Evolutionary conservation across 2,329 filamentous ascomycete genomes (phyloP), one percentile per base, ranked within the genome.

Genomic region (Colletotrichum graminicola): DNA sequence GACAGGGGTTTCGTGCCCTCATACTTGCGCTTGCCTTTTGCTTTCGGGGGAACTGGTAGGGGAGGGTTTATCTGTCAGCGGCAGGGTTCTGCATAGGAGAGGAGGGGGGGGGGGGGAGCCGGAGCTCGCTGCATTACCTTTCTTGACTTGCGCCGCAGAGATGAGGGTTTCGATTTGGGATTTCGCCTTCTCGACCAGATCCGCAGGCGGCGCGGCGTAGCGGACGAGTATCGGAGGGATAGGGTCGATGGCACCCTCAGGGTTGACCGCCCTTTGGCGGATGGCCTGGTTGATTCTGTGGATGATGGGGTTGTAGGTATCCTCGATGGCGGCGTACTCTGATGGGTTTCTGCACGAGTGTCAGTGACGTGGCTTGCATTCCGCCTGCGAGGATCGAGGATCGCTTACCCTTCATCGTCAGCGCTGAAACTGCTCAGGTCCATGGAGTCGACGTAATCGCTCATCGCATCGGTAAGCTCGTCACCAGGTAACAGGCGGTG

Each of bases 401-500:
- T 29, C 76, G n/a, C 54, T 86, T 76, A 93, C 89, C 91, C 93
- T 54, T 95, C 88, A 56, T 96, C 93, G 76, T 97, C 92, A 56
- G 85, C 87, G 12, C 87, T 92, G 76, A 92, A 90, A 0, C 80
- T 86, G 1, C 92, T 92, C 2, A 99, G 84, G 76, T 98, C 95
- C 95, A 99, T 97, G 10, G 89, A 90, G 79, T 98, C 94, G 10
- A 99, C 94, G 75, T 95, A 98, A 74, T 94, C 90, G 79, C 91
- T 92, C 95, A 99, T 98, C 1, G 94, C 92, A 60, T 91, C 84
- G 65, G 89, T 87, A 32, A 99, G 86, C 41, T 93, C 89, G 2
- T 93, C 87, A 12, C 85, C 91, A 0, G 96, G 96, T 2, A 99
- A 85, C 71, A 97, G 91, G 45, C 94, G 92, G 75, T 99, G 95